A percentile compares a stretch with the other conserved stretches of the same genome.
Evolutionary conservation across 2,329 filamentous ascomycete species (phyloP).

Genomic region (Nigrograna mackinnonii): DNA sequence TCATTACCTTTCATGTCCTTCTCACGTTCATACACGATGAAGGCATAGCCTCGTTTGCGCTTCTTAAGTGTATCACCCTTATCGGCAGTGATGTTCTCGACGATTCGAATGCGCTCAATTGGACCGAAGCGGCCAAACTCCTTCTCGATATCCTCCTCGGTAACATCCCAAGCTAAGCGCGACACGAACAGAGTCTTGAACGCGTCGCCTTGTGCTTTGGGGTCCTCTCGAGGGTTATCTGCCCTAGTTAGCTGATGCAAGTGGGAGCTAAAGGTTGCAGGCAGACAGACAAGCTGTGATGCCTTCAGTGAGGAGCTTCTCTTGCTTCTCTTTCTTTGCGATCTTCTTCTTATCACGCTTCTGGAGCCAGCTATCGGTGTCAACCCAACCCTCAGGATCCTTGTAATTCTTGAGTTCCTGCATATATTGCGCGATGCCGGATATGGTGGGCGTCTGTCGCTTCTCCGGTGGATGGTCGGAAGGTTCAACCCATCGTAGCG

Average conservation of each 20-base stretch:
- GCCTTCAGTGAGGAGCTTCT: constrained; percentile 66
- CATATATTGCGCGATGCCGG: constrained; percentile 75
- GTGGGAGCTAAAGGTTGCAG: constrained; percentile 2
- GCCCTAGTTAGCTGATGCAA: constrained; percentile 5
- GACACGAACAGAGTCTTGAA: constrained; percentile 95
- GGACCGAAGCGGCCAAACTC: constrained; percentile 94
- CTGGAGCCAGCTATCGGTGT: constrained; percentile 93
- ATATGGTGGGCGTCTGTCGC: constrained; percentile 73
- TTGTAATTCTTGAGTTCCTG: constrained; percentile 76
- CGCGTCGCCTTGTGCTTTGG: constrained; percentile 87
- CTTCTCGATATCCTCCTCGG: constrained; percentile 85
- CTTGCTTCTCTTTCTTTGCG: constrained; percentile 74
- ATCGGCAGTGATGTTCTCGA: constrained; percentile 75
- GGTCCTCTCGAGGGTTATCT: constrained; percentile 84
- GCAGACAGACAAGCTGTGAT: constrained; percentile 63
- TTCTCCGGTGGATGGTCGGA: constrained; percentile 82
- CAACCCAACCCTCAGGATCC: constrained; percentile 73
- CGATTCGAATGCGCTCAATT: constrained; percentile 93
- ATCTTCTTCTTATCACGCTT: constrained; percentile 78
- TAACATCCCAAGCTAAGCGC: constrained; percentile 85
- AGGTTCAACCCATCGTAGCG: constrained; percentile 85
- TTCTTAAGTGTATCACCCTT: constrained; percentile 58
- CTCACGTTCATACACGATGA: constrained; percentile 95
- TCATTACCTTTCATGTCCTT: constrained; percentile 82
- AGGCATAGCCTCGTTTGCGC: constrained; percentile 91